Evolutionary conservation across 306 rosid genomes (phyloP).

Genomic region (Hippophae gyantsensis): DNA sequence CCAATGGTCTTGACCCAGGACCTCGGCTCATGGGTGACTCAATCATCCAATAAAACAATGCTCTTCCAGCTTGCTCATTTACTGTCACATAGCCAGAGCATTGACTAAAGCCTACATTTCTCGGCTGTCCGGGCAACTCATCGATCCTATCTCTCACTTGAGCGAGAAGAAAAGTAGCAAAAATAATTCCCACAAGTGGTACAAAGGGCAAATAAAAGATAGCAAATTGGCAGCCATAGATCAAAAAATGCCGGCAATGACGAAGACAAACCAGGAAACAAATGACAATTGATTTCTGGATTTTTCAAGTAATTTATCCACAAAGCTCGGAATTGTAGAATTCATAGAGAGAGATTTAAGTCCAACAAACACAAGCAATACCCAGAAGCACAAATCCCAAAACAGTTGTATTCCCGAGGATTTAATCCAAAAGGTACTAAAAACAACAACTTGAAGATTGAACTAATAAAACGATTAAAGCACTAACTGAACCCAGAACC

Average conservation of each 20-base stretch:
- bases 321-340: conserved; percentile 2
- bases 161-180: conserved; percentile 39
- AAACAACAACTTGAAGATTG: too few relatives aligned
- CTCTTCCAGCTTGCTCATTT: conserved; percentile 63
- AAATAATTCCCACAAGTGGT: conserved; percentile 33
- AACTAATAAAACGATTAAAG: neutral
- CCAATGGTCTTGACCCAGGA: conserved; percentile 69
- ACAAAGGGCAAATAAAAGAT: conserved; percentile 31
- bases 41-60: conserved; percentile 84
- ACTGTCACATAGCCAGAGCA: conserved; percentile 89
- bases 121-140: conserved; percentile 75
- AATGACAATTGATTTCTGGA: conserved; percentile 5
- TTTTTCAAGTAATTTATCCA: neutral
- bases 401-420: conserved; percentile 15
- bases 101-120: conserved; percentile 59
- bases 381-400: conserved; percentile 30
- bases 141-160: conserved; percentile 61
- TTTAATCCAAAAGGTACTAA: neutral
- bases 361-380: neutral
- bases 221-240: conserved; percentile 40
- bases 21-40: conserved; percentile 55
- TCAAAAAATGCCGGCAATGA: conserved; percentile 1
- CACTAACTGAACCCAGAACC: conserved; percentile 15
- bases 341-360: neutral
- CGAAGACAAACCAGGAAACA: neutral